phyloP scores from a whole-genome alignment of 2,329 filamentous ascomycete genomes.

The Cercospora beticola region DNA sequence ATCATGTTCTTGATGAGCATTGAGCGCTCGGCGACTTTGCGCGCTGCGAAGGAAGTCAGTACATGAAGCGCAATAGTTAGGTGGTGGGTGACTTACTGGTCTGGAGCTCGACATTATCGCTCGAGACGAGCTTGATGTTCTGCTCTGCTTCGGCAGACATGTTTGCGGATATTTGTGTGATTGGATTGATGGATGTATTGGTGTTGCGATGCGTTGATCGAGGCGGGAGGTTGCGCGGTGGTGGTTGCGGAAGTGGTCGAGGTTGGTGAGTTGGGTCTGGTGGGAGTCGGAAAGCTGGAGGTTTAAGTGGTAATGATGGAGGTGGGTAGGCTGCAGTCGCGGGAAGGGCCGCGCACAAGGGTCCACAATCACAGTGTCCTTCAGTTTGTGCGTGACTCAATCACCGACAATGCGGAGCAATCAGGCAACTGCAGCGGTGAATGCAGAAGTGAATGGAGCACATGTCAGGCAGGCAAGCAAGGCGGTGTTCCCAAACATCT shows the following conservation, averaged over 20 bases:
- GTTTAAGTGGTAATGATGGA: background rate
- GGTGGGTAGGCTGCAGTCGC: slow-evolving; percentile 1
- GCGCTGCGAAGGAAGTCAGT: slow-evolving; percentile 53
- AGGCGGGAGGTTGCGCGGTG: slow-evolving; percentile 8
- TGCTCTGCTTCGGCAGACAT: slow-evolving; percentile 38
- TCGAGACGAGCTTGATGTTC: slow-evolving; percentile 47
- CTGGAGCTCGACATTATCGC: slow-evolving; percentile 47
- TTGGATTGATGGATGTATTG: slow-evolving; percentile 15
- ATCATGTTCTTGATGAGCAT: slow-evolving; percentile 98
- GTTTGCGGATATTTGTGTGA: slow-evolving; percentile 20
- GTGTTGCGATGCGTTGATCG: background rate
- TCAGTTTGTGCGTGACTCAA: background rate
- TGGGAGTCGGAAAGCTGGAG: background rate
- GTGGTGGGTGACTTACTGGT: slow-evolving; percentile 38
- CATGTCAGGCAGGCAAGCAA: background rate
- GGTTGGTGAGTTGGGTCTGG: slow-evolving; percentile 1
- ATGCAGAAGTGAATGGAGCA: background rate
- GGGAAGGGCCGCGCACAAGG: background rate
- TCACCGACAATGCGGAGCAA: background rate
- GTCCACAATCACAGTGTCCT: background rate
- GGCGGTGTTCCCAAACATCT: background rate
- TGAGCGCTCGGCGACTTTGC: slow-evolving; percentile 82
- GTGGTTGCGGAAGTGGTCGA: slow-evolving; percentile 8
- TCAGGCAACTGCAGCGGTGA: background rate
- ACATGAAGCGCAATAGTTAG: slow-evolving; percentile 12